Percentiles rank a stretch among this genome's conserved stretches.
phyloP scores from a whole-genome alignment of 306 rosid species.

The Psophocarpus tetragonolobus region DNA sequence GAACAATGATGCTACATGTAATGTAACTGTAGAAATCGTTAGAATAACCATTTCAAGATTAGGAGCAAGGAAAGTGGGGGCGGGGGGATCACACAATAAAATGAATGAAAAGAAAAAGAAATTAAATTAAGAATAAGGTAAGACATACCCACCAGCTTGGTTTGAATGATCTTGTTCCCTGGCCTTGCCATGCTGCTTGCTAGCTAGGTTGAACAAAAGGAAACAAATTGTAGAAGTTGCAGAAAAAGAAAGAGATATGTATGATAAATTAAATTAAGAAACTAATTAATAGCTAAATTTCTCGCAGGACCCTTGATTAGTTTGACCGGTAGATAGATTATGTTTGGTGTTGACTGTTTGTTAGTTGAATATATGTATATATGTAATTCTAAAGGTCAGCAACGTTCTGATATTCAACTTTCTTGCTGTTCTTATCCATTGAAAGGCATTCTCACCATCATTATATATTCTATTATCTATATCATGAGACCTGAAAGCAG shows the following conservation, averaged over 20 bases:
- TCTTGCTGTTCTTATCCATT: neutral
- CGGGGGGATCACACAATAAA: neutral
- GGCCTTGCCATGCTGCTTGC: conserved; percentile 49
- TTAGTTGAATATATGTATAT: conserved; percentile 29
- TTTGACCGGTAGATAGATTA: conserved; percentile 57
- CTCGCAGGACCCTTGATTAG: conserved; percentile 40
- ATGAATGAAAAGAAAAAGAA: neutral
- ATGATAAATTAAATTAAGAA: conserved; percentile 9
- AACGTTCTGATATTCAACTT: neutral
- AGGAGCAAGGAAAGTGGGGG: neutral
- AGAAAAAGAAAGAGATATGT: conserved; percentile 11
- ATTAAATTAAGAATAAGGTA: conserved; percentile 33
- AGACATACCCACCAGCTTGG: conserved; percentile 96
- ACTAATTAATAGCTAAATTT: neutral
- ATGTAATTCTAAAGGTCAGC: neutral
- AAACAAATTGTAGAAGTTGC: conserved; percentile 2
- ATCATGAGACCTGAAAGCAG: conserved; percentile 16
- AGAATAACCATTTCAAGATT: neutral
- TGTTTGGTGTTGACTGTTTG: conserved; percentile 54
- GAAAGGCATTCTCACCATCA: neutral
- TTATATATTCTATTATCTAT: neutral
- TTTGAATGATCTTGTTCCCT: conserved; percentile 73
- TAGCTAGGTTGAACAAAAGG: neutral
- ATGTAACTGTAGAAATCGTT: neutral
- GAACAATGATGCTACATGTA: neutral